Conservation (phyloP, 768 basidiomycete species). For the Hypholoma sublateritium region DNA sequence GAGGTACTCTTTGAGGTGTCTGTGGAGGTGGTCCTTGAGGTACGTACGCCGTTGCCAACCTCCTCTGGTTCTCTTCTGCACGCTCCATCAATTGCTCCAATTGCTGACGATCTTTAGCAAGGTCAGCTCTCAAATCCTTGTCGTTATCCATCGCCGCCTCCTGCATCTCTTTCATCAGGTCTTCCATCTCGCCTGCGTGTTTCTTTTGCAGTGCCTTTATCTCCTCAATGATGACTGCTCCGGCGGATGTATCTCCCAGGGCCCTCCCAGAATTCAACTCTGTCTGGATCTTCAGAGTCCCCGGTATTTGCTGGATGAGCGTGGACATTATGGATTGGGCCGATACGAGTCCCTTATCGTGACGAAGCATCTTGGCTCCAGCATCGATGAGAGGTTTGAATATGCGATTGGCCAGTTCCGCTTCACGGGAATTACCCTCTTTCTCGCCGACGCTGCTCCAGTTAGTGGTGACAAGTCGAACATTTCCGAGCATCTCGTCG, state of each 20-base stretch:
- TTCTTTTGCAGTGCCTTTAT: conserved; percentile 9
- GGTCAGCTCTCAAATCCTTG: conserved; percentile 5
- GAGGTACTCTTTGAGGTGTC: too few relatives aligned
- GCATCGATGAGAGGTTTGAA: conserved; percentile 43
- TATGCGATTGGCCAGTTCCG: conserved; percentile 29
- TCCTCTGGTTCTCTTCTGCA: background rate
- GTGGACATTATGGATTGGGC: conserved; percentile 32
- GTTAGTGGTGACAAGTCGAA: conserved; percentile 46
- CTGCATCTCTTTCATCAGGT: conserved; percentile 13
- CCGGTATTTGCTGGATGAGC: conserved; percentile 18
- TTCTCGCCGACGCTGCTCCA: conserved; percentile 37
- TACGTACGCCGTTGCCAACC: too few relatives aligned
- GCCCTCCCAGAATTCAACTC: conserved; percentile 19
- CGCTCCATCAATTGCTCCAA: conserved; percentile 1
- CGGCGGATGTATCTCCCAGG: conserved; percentile 38
- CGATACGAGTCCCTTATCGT: conserved; percentile 29
- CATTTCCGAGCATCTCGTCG: conserved; percentile 40
- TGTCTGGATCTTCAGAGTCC: conserved; percentile 16
- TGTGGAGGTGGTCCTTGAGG: too few relatives aligned
- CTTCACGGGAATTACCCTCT: conserved; percentile 34
- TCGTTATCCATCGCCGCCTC: conserved; percentile 6
- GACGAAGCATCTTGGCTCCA: conserved; percentile 38
- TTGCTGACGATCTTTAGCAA: conserved; percentile 3
- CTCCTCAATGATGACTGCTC: conserved; percentile 13
- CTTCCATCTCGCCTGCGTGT: conserved; percentile 11